Percentiles rank a stretch among this genome's conserved stretches.
phyloP scores from a whole-genome alignment of 2,329 filamentous ascomycete genomes.

The Ascochyta clinopodiicola region DNA sequence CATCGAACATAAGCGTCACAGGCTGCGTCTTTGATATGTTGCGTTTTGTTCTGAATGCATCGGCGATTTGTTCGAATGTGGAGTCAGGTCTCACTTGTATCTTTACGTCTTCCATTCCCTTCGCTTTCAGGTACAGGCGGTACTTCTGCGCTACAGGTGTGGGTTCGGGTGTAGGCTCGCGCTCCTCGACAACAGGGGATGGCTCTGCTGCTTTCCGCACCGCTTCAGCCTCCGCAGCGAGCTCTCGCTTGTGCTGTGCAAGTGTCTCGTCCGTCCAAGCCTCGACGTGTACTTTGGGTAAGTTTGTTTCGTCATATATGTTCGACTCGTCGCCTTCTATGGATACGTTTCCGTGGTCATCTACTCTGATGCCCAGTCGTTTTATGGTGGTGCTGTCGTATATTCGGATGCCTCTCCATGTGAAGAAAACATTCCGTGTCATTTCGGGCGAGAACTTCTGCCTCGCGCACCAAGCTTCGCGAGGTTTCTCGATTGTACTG shows the following conservation, averaged over 20 bases:
- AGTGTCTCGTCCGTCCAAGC: slow-evolving; percentile 75
- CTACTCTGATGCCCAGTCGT: slow-evolving; percentile 57
- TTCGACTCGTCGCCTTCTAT: slow-evolving; percentile 50
- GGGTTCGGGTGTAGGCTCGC: slow-evolving; percentile 27
- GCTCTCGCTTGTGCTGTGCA: slow-evolving; percentile 55
- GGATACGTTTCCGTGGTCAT: slow-evolving; percentile 48
- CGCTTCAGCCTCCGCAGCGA: slow-evolving; percentile 35
- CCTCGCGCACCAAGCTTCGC: slow-evolving; percentile 71
- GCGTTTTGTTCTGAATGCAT: slow-evolving; percentile 35
- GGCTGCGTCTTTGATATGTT: slow-evolving; percentile 35
- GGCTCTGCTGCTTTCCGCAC: slow-evolving; percentile 49
- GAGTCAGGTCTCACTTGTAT: slow-evolving; percentile 55
- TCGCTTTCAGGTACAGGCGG: slow-evolving; percentile 60
- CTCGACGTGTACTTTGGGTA: slow-evolving; percentile 71
- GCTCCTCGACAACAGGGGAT: slow-evolving; percentile 21
- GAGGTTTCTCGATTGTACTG: slow-evolving; percentile 71
- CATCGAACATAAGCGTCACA: slow-evolving; percentile 48
- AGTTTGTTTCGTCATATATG: slow-evolving; percentile 59
- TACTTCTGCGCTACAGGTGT: slow-evolving; percentile 40
- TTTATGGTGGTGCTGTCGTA: slow-evolving; percentile 73
- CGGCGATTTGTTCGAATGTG: slow-evolving; percentile 38
- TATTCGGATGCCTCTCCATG: slow-evolving; percentile 75
- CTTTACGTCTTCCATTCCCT: slow-evolving; percentile 58
- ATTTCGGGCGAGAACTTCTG: slow-evolving; percentile 62
- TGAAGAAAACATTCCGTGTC: slow-evolving; percentile 71